Conservation (phyloP, 176 grass and related monocot species). For the Avena atlantica region DNA sequence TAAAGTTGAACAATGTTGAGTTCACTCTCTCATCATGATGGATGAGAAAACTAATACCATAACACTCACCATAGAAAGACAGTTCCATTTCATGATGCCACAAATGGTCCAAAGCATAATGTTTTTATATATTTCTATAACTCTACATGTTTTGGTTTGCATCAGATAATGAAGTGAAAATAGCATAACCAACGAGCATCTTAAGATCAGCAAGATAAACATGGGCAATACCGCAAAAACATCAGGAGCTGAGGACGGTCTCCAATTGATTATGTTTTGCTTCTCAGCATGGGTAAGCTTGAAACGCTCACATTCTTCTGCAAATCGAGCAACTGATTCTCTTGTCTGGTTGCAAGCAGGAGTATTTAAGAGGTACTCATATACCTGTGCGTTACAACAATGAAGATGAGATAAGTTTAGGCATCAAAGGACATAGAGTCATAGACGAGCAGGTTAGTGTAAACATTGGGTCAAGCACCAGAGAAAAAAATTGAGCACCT, state of each 20-base stretch:
- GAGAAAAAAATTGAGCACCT: slow-evolving; percentile 51
- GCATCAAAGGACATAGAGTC: neutral
- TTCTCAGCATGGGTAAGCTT: slow-evolving; percentile 71
- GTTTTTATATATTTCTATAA: neutral
- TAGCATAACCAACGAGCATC: neutral
- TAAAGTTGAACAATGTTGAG: neutral
- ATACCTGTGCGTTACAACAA: slow-evolving; percentile 51
- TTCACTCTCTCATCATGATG: neutral
- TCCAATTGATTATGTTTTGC: slow-evolving; percentile 77
- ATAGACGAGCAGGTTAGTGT: neutral
- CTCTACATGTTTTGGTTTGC: neutral
- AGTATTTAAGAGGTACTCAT: slow-evolving; percentile 66
- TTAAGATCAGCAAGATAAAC: slow-evolving; percentile 24
- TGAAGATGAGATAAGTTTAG: neutral
- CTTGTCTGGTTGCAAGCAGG: slow-evolving; percentile 73
- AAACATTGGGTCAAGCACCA: neutral
- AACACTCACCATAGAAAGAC: neutral
- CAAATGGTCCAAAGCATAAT: neutral
- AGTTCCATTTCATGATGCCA: slow-evolving; percentile 13
- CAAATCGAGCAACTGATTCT: slow-evolving; percentile 68
- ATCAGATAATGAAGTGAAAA: neutral
- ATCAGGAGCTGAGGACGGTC: slow-evolving; percentile 52
- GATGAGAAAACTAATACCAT: neutral
- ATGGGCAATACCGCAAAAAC: slow-evolving; percentile 54
- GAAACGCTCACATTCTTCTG: slow-evolving; percentile 66